These are phyloP conservation scores for Tirmania nivea DNA, from an alignment of 495 filamentous ascomycete genomes.

Conservation along the genomic window DNA sequence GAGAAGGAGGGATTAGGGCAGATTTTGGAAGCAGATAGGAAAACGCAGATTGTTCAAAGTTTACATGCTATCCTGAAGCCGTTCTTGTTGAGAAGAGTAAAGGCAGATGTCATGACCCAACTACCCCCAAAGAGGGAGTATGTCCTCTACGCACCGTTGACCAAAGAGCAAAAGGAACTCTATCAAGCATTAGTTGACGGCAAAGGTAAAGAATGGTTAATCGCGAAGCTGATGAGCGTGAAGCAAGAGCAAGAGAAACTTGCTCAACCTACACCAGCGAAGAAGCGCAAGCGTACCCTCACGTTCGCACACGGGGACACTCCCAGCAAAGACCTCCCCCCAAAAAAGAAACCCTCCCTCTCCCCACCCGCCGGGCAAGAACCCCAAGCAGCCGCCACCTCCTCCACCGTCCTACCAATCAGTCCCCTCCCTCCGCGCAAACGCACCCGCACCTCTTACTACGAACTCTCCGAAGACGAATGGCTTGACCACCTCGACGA, in stretches of 20 bases:
- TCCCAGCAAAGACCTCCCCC: neutral
- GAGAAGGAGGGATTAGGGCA: constrained; percentile 42
- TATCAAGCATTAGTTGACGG: constrained; percentile 71
- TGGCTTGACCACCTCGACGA: neutral
- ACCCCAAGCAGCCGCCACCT: neutral
- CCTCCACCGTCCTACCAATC: neutral
- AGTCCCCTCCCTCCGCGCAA: neutral
- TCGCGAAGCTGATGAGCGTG: constrained; percentile 21
- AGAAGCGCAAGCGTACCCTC: neutral
- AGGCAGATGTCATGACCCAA: constrained; percentile 72
- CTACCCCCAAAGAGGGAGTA: constrained; percentile 95
- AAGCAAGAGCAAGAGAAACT: constrained; percentile 14
- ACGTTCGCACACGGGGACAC: neutral
- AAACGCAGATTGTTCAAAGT: constrained; percentile 63
- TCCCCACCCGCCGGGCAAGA: constrained; percentile 4
- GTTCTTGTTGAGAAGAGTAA: constrained; percentile 68
- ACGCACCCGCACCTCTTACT: neutral
- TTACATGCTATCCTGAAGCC: constrained; percentile 87
- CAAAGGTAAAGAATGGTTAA: constrained; percentile 55
- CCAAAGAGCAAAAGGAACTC: constrained; percentile 65
- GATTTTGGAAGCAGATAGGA: constrained; percentile 54
- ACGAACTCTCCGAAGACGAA: constrained; percentile 1
- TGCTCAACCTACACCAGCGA: neutral
- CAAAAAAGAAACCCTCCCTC: neutral
- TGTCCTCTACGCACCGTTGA: constrained; percentile 77